A percentile compares a stretch with the other conserved stretches of the same genome.
These are phyloP conservation scores for Botryotinia globosa DNA, from an alignment of 2,329 filamentous ascomycete species.

Conservation along the genomic window DNA sequence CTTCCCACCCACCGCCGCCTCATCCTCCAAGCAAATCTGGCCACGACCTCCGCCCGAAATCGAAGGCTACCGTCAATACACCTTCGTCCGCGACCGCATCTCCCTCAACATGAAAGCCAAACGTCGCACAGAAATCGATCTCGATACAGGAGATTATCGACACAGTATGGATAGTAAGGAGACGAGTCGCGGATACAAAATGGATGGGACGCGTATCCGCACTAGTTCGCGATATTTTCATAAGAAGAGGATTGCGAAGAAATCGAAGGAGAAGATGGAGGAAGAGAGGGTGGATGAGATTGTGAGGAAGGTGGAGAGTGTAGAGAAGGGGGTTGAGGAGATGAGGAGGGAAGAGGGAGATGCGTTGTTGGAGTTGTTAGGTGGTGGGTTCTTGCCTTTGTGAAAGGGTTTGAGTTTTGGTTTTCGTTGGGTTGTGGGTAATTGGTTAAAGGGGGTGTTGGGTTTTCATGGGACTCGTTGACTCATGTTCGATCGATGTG, in stretches of 20 bases:
- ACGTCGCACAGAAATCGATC: not conserved
- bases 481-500: not conserved
- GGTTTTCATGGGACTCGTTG: not conserved
- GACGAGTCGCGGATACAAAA: not conserved
- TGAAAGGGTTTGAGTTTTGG: not conserved
- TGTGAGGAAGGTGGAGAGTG: not conserved
- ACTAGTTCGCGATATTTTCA: not conserved
- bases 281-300: not conserved
- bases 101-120: not conserved
- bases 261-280: too few species aligned
- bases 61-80: not conserved
- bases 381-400: not conserved
- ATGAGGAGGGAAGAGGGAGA: not conserved
- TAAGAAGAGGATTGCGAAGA: not conserved
- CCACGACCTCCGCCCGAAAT: not conserved
- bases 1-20: not conserved
- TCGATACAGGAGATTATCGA: not conserved
- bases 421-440: not conserved
- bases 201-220: not conserved
- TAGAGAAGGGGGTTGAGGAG: not conserved
- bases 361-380: not conserved
- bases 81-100: not conserved
- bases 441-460: not conserved
- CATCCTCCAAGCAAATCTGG: not conserved
- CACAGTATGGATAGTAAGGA: not conserved